Evolutionary conservation across 495 filamentous ascomycete genomes (phyloP).

Genomic region (Jackrogersella minutella): DNA sequence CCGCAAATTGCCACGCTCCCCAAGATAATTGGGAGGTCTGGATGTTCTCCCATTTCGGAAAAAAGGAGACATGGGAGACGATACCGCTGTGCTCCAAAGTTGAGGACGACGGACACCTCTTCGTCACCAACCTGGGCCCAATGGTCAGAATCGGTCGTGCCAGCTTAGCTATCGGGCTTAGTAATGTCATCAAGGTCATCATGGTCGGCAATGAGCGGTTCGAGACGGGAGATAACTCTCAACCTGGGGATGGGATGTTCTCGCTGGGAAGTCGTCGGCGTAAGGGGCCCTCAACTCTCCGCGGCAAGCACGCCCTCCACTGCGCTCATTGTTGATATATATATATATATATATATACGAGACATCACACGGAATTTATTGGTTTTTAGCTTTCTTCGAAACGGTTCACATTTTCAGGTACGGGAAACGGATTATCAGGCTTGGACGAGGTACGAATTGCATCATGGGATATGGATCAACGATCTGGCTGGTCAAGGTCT

Average conservation of each 20-base stretch:
- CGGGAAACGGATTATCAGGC: slow-evolving; percentile 25
- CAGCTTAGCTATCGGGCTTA: slow-evolving; percentile 70
- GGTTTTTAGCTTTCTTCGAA: too few species aligned
- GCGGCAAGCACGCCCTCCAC: slow-evolving; percentile 26
- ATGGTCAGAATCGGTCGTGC: slow-evolving; percentile 63
- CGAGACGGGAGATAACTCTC: slow-evolving; percentile 46
- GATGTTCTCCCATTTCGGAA: slow-evolving; percentile 61
- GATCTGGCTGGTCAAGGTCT: slow-evolving; percentile 27
- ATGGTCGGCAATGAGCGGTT: slow-evolving; percentile 69
- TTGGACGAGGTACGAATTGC: slow-evolving; percentile 22
- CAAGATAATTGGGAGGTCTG: slow-evolving; percentile 71
- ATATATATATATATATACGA: too few species aligned
- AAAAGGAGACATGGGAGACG: slow-evolving; percentile 49
- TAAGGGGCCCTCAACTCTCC: slow-evolving; percentile 42
- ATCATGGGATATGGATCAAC: slow-evolving; percentile 18
- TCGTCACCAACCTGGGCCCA: slow-evolving; percentile 67
- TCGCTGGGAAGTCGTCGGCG: slow-evolving; percentile 44
- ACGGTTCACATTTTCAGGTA: neutral
- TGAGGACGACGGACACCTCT: slow-evolving; percentile 55
- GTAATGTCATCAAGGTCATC: slow-evolving; percentile 72
- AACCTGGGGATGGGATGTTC: slow-evolving; percentile 42
- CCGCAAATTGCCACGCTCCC: slow-evolving; percentile 14
- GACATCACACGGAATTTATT: neutral
- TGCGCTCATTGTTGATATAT: slow-evolving; percentile 27
- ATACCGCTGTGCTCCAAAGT: slow-evolving; percentile 45